Base-by-base conservation (phyloP, 2,329 filamentous ascomycete genomes). In the Scorias spongiosa region DNA sequence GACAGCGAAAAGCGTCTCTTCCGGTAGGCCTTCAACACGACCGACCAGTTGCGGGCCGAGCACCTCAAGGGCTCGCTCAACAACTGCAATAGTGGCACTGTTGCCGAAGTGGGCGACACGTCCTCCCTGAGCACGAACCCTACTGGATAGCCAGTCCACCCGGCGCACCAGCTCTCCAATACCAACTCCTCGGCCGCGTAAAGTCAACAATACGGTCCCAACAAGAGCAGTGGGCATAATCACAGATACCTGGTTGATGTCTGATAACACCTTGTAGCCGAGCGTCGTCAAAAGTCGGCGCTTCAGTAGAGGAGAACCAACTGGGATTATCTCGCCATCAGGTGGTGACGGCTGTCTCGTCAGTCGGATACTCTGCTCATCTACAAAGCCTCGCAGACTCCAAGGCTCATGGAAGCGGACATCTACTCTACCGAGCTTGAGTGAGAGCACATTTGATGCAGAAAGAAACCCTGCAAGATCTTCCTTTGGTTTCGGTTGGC, bases 211-310 rank as follows among this genome's bases (percentile, higher is more conserved):
- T 0, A 96, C 84, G 0, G 91, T 98, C 5, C 91, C 91, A 20
- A 98, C 93, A 38, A 98, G 71, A 0, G 91, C 89, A 0, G 91
- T 96, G 1, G 91, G 91, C 91, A 98, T 98, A 40, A 98, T 86
- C 0, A 98, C 91, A 0, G 88, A 94, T 2, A 94, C 89, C 29
- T 81, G 78, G 58, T 98, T 98, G 65, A 98, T 98, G 55, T 98
- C 85, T 1, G 84, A 81, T 2, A 98, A 70, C 1, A 96, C 87
- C 54, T 84, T 84, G 66, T 95, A 98, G 1, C 91, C 91, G 44
- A 98, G 70, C 0, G 85, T 93, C 30, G 87, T 76, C 10, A 98
- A 66, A 2, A 98, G 67, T 46, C 84, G 82, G 18, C 81, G 72
- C 40, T 55, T 55, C 10, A 80, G 68, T 48, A 51, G 57, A 49